These are phyloP conservation scores for Thielaviopsis ethacetica DNA, from an alignment of 2,329 filamentous ascomycete genomes.

Conservation along the genomic window DNA sequence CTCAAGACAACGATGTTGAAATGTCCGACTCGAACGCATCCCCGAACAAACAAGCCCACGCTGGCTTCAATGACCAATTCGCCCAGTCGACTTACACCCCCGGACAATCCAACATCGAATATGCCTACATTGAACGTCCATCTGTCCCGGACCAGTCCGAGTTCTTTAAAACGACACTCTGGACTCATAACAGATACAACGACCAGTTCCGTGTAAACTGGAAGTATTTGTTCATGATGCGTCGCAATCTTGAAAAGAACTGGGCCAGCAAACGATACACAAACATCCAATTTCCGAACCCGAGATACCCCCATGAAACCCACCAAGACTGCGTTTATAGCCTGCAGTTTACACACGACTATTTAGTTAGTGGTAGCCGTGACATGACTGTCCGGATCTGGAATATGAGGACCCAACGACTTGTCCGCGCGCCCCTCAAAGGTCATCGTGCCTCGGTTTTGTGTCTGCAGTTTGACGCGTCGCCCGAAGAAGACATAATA, in stretches of 20 bases:
- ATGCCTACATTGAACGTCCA: slow-evolving; percentile 2
- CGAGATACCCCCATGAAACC: slow-evolving; percentile 60
- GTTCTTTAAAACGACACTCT: slow-evolving; percentile 1
- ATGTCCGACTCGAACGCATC: slow-evolving; percentile 37
- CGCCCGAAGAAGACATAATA: slow-evolving; percentile 76
- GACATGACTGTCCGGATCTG: slow-evolving; percentile 80
- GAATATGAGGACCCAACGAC: slow-evolving; percentile 66
- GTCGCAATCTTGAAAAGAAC: slow-evolving; percentile 70
- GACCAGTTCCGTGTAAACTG: slow-evolving; percentile 60
- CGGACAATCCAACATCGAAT: slow-evolving; percentile 18
- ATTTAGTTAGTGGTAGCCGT: slow-evolving; percentile 82
- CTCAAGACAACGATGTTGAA: background rate
- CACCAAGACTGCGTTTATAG: slow-evolving; percentile 92
- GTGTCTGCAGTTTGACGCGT: slow-evolving; percentile 87
- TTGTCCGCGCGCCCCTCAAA: slow-evolving; percentile 55
- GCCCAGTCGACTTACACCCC: background rate
- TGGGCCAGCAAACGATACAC: slow-evolving; percentile 71
- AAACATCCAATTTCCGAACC: slow-evolving; percentile 85
- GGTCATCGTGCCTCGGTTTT: slow-evolving; percentile 79
- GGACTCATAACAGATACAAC: slow-evolving; percentile 8
- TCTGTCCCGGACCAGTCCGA: slow-evolving; percentile 1
- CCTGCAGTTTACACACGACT: slow-evolving; percentile 72
- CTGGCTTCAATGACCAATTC: background rate
- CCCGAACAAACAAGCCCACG: background rate
- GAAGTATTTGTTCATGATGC: slow-evolving; percentile 84